Evolutionary conservation across 345 rosid genomes (phyloP).

Genomic region (Populus alba): DNA sequence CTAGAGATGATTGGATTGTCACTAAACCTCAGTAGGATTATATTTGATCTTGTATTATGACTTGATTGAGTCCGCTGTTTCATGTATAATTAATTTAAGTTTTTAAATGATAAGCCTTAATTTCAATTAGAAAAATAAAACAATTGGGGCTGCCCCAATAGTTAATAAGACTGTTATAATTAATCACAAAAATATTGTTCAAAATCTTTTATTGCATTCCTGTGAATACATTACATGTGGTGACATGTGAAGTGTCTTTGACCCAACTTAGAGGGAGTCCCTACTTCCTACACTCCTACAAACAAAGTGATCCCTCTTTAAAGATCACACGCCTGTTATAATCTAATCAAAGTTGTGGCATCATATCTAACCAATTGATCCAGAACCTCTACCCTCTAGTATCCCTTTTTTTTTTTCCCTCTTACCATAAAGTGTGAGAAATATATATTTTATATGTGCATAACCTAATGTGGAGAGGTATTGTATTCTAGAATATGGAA

Average conservation of each 20-base stretch:
- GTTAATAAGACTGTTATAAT: background rate
- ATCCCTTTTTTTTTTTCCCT: background rate
- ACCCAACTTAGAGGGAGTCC: background rate
- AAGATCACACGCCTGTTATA: slow-evolving; percentile 3
- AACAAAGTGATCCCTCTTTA: background rate
- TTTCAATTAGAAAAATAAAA: too few species aligned
- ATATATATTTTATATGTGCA: background rate
- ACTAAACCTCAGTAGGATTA: too few species aligned
- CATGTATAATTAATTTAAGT: too few species aligned
- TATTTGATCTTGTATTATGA: too few species aligned
- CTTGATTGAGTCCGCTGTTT: too few species aligned
- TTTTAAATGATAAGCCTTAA: too few species aligned
- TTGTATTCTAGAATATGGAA: background rate
- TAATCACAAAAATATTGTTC: background rate
- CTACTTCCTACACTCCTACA: background rate
- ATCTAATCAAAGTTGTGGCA: slow-evolving; percentile 10
- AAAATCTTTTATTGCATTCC: background rate
- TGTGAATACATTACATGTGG: slow-evolving; percentile 7
- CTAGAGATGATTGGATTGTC: too few species aligned
- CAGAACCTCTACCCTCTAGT: background rate
- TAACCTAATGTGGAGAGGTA: background rate
- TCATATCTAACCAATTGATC: background rate
- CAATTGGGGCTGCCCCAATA: background rate
- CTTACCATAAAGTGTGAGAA: background rate
- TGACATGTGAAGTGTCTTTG: slow-evolving; percentile 15